A percentile compares a stretch with the other conserved stretches of the same genome.
phyloP scores from a whole-genome alignment of 176 grass and related monocot species.

The Rhipidocladum racemiflorum region DNA sequence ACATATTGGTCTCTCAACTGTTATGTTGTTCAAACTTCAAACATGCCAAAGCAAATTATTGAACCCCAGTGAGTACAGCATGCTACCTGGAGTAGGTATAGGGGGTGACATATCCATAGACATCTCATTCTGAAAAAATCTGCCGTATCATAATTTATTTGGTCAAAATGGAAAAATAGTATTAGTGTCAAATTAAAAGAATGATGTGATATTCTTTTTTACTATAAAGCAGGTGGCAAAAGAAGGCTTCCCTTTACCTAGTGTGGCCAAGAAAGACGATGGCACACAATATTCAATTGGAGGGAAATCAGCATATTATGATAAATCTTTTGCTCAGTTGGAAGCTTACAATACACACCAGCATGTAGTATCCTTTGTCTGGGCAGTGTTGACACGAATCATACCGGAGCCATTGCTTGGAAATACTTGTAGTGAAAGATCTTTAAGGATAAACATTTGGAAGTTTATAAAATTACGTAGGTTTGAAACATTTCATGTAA shows the following conservation, averaged over 20 bases:
- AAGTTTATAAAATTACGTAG: slow-evolving; percentile 70
- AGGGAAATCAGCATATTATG: slow-evolving; percentile 21
- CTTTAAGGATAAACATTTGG: slow-evolving; percentile 69
- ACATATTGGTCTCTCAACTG: slow-evolving; percentile 29
- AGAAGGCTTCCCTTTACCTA: not conserved
- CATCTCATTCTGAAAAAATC: not conserved
- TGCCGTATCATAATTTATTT: slow-evolving; percentile 1
- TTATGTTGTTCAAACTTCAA: slow-evolving; percentile 1
- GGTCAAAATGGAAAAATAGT: not conserved
- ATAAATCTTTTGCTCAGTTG: slow-evolving; percentile 37
- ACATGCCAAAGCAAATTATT: slow-evolving; percentile 7
- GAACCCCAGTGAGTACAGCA: not conserved
- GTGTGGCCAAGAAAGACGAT: not conserved
- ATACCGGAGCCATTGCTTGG: slow-evolving; percentile 69
- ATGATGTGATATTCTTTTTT: slow-evolving; percentile 4
- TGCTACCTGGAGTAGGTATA: not conserved
- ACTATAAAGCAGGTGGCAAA: slow-evolving; percentile 15
- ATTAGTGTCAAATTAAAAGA: slow-evolving; percentile 11
- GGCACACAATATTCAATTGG: not conserved
- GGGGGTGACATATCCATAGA: not conserved
- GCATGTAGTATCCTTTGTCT: slow-evolving; percentile 78
- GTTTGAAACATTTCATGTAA: slow-evolving; percentile 52
- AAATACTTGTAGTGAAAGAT: slow-evolving; percentile 61
- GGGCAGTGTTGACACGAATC: slow-evolving; percentile 66
- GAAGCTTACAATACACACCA: slow-evolving; percentile 66